Percentiles rank a stretch among this genome's conserved stretches.
Evolutionary conservation across 768 basidiomycete species (phyloP).

Genomic region (Nidula microcarpa): DNA sequence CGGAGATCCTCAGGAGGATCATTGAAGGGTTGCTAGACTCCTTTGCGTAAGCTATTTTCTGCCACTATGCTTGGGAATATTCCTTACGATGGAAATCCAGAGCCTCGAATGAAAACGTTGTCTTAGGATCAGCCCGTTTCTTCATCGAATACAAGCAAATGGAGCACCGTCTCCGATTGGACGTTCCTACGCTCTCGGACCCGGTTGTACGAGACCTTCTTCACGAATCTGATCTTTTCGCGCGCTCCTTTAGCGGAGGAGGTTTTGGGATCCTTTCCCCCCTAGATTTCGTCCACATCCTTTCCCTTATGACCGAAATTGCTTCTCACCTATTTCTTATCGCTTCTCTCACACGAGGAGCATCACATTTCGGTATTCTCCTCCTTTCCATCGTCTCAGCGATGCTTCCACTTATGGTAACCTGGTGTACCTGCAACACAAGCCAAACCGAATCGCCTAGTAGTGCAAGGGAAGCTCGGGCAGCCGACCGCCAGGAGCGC

Average conservation of each 20-base stretch:
- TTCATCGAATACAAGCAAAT: slow-evolving; percentile 77
- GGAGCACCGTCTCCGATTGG: slow-evolving; percentile 71
- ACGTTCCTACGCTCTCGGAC: slow-evolving; percentile 76
- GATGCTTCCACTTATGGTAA: slow-evolving; percentile 54
- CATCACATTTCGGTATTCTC: slow-evolving; percentile 54
- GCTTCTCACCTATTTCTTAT: slow-evolving; percentile 69
- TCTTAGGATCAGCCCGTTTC: slow-evolving; percentile 70
- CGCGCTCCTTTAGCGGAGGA: slow-evolving; percentile 74
- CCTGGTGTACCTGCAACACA: slow-evolving; percentile 41
- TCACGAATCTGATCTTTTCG: slow-evolving; percentile 85
- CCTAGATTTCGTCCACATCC: slow-evolving; percentile 71
- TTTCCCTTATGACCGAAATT: slow-evolving; percentile 70
- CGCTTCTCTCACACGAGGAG: slow-evolving; percentile 55
- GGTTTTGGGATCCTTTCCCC: slow-evolving; percentile 80
- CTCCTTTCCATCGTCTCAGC: slow-evolving; percentile 60
- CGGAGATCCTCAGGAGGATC: slow-evolving; percentile 63
- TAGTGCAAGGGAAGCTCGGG: slow-evolving; percentile 55
- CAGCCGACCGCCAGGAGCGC: slow-evolving; percentile 68
- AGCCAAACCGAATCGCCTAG: slow-evolving; percentile 40
- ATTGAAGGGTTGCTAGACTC: slow-evolving; percentile 66
- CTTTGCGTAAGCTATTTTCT: slow-evolving; percentile 57
- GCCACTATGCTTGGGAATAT: slow-evolving; percentile 7
- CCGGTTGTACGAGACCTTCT: slow-evolving; percentile 72
- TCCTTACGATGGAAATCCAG: slow-evolving; percentile 30
- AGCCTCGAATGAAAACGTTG: slow-evolving; percentile 66